Conservation (phyloP, 257 asterid genomes). For the Lycium ferocissimum region DNA sequence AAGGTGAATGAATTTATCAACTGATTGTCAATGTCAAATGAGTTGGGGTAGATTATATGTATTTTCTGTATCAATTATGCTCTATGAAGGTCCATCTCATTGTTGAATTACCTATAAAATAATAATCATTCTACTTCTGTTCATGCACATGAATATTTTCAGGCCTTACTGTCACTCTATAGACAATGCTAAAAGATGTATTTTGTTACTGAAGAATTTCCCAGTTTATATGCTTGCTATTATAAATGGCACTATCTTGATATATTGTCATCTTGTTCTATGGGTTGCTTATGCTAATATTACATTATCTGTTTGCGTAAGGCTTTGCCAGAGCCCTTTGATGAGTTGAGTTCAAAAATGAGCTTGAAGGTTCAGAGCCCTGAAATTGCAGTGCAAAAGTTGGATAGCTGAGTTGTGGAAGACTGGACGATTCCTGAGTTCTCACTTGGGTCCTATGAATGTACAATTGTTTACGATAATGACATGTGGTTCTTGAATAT, state of each 20-base stretch:
- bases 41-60: not conserved
- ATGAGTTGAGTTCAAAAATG: slow-evolving; percentile 20
- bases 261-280: not conserved
- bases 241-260: not conserved
- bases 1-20: not conserved
- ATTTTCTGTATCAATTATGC: not conserved
- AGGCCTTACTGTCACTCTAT: not conserved
- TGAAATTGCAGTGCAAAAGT: not conserved
- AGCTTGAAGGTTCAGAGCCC: slow-evolving; percentile 1
- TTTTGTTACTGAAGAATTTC: slow-evolving; percentile 5
- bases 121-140: not conserved
- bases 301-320: not conserved
- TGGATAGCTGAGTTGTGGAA: not conserved
- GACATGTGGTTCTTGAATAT: not conserved
- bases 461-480: not conserved
- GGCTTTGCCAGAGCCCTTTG: not conserved
- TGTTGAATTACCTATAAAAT: not conserved
- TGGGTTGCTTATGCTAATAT: not conserved
- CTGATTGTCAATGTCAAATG: not conserved
- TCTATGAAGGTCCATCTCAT: not conserved
- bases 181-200: slow-evolving; percentile 9
- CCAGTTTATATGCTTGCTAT: not conserved
- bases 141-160: not conserved
- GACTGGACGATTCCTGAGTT: not conserved
- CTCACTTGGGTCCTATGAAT: not conserved